These are phyloP conservation scores for Candida incommunis DNA, from an alignment of 805 yeast genomes.

Conservation along the genomic window DNA sequence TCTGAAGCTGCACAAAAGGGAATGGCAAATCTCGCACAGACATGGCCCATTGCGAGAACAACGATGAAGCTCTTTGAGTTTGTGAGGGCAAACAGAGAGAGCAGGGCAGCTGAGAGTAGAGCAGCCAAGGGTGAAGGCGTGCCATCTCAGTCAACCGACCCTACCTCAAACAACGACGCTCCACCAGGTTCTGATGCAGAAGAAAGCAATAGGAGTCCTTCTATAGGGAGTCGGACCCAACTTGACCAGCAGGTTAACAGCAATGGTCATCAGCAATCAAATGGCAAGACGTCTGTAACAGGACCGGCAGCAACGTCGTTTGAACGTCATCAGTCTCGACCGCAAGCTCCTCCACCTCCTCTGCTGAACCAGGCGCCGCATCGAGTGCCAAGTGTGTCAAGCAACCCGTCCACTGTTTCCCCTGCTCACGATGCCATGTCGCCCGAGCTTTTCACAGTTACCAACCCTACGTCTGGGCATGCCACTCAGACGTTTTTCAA, in stretches of 20 bases:
- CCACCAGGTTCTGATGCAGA: neutral
- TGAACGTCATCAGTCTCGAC: neutral
- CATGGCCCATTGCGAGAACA: slow-evolving; percentile 38
- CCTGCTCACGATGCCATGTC: slow-evolving; percentile 7
- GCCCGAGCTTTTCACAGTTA: slow-evolving; percentile 20
- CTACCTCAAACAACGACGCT: no score
- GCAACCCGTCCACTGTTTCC: neutral
- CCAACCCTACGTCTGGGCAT: slow-evolving; percentile 14
- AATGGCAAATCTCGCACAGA: slow-evolving; percentile 30
- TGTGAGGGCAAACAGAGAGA: slow-evolving; percentile 15
- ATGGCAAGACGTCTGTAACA: neutral
- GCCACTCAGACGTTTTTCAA: slow-evolving; percentile 25
- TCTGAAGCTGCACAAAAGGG: slow-evolving; percentile 22
- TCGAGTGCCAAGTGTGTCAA: neutral
- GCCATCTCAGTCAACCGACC: neutral
- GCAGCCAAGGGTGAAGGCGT: no score
- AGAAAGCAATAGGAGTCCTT: neutral
- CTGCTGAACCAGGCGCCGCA: neutral
- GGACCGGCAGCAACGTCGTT: neutral
- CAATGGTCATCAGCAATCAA: neutral
- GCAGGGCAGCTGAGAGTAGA: slow-evolving; percentile 6
- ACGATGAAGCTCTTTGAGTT: slow-evolving; percentile 37
- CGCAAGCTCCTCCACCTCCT: neutral
- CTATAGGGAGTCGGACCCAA: neutral
- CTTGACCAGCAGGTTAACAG: neutral